Percentiles rank a stretch among this genome's conserved stretches.
These are phyloP conservation scores for Vicia faba DNA, from an alignment of 306 rosid species.

Conservation along the genomic window DNA sequence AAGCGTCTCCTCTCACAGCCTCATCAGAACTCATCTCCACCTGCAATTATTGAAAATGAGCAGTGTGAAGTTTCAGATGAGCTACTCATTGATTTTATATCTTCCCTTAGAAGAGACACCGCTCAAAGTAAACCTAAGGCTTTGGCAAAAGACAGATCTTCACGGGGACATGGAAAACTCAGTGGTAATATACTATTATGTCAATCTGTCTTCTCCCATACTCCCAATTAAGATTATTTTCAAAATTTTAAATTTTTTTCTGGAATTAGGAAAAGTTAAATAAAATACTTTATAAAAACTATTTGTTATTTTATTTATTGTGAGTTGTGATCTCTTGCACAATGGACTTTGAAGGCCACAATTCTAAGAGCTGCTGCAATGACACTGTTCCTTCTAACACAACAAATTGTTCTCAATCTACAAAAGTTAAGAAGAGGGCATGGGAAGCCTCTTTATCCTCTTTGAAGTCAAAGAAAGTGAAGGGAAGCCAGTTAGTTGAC, in stretches of 20 bases:
- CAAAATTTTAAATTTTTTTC: not conserved
- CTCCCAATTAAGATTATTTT: slow-evolving; percentile 5
- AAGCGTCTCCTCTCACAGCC: slow-evolving; percentile 48
- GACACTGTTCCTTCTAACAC: slow-evolving; percentile 40
- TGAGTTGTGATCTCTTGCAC: slow-evolving; percentile 9
- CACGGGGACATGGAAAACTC: slow-evolving; percentile 40
- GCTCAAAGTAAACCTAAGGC: slow-evolving; percentile 41
- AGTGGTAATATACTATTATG: slow-evolving; percentile 36
- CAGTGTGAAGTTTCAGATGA: slow-evolving; percentile 36
- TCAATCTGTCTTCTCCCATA: slow-evolving; percentile 22
- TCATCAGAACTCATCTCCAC: slow-evolving; percentile 43
- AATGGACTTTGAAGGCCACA: slow-evolving; percentile 37
- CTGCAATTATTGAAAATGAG: slow-evolving; percentile 39
- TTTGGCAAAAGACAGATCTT: slow-evolving; percentile 38
- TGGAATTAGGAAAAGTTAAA: not conserved
- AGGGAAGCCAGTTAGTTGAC: slow-evolving; percentile 68
- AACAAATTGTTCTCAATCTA: slow-evolving; percentile 51
- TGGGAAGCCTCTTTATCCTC: slow-evolving; percentile 91
- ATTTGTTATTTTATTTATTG: slow-evolving; percentile 23
- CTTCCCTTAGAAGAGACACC: slow-evolving; percentile 23
- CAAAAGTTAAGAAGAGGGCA: slow-evolving; percentile 60
- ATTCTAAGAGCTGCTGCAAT: slow-evolving; percentile 34
- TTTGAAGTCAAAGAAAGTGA: slow-evolving; percentile 84
- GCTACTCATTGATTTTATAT: slow-evolving; percentile 39
- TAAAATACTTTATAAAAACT: slow-evolving; percentile 16